Conservation (phyloP, 306 rosid genomes). For the Astragalus glycyphyllos region DNA sequence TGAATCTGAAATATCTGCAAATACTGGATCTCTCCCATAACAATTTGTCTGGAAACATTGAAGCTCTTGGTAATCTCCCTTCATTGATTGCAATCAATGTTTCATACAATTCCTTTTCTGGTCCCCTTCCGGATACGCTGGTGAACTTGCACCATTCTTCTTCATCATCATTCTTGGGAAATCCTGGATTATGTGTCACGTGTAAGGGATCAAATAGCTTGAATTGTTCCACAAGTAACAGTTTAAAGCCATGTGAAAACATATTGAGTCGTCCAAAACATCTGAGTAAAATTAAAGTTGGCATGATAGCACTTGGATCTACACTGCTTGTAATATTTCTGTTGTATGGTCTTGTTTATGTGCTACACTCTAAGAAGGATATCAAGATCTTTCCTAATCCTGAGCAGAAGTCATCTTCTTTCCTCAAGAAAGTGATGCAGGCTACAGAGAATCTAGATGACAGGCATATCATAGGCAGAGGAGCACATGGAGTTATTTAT, state of each 20-base stretch:
- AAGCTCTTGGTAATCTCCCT: slow-evolving; percentile 38
- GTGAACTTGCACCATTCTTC: slow-evolving; percentile 43
- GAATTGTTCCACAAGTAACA: slow-evolving; percentile 42
- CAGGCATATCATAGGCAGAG: slow-evolving; percentile 59
- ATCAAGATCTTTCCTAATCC: slow-evolving; percentile 8
- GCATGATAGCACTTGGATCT: slow-evolving; percentile 60
- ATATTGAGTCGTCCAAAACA: slow-evolving; percentile 40
- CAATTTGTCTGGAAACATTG: slow-evolving; percentile 60
- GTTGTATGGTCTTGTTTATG: slow-evolving; percentile 16
- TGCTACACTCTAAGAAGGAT: slow-evolving; percentile 2
- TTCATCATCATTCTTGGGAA: slow-evolving; percentile 54
- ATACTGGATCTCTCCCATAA: slow-evolving; percentile 60
- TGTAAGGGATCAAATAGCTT: slow-evolving; percentile 31
- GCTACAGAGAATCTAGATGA: slow-evolving; percentile 61
- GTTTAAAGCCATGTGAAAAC: slow-evolving; percentile 49
- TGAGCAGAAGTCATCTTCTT: slow-evolving; percentile 12
- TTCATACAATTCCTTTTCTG: slow-evolving; percentile 59
- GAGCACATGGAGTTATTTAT: slow-evolving; percentile 77
- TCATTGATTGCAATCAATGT: slow-evolving; percentile 53
- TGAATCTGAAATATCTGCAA: slow-evolving; percentile 37
- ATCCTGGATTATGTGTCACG: slow-evolving; percentile 56
- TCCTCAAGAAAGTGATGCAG: slow-evolving; percentile 41
- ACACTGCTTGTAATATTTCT: slow-evolving; percentile 35
- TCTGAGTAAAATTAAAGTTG: slow-evolving; percentile 44
- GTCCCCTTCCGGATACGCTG: slow-evolving; percentile 51